phyloP scores from a whole-genome alignment of 192 early-diverging fungal genomes.

The Backusella liffmaniae region DNA sequence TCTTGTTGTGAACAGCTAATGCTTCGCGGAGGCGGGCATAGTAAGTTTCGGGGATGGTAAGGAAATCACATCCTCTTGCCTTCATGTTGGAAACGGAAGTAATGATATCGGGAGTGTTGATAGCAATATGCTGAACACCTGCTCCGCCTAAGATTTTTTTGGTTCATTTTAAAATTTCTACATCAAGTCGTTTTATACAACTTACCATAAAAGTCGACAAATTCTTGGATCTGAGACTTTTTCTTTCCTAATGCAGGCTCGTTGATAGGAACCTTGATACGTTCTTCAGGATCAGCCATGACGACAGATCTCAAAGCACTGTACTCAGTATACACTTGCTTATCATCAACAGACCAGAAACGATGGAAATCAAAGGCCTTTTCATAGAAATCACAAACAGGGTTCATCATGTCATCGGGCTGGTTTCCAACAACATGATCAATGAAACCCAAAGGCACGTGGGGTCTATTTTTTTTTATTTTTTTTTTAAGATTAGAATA shows the following conservation, averaged over 20 bases:
- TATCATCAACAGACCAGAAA: conserved; percentile 99
- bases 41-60: conserved; percentile 81
- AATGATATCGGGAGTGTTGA: conserved; percentile 88
- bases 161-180: neutral
- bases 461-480: conserved; percentile 15
- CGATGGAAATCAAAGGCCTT: conserved; percentile 92
- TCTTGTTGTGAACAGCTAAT: conserved; percentile 48
- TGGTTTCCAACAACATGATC: conserved; percentile 98
- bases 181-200: too few relatives aligned
- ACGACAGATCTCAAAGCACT: conserved; percentile 92
- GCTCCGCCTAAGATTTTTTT: conserved; percentile 49
- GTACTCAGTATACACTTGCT: conserved; percentile 93
- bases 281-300: conserved; percentile 90
- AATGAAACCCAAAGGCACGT: conserved; percentile 68
- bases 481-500: neutral
- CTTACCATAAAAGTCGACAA: conserved; percentile 78
- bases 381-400: conserved; percentile 87
- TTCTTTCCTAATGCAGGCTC: conserved; percentile 92
- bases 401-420: conserved; percentile 86
- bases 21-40: conserved; percentile 82
- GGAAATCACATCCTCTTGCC: conserved; percentile 87
- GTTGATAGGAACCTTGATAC: conserved; percentile 97
- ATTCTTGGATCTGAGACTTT: conserved; percentile 96
- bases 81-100: conserved; percentile 76
- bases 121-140: conserved; percentile 92